These are phyloP conservation scores for Kwoniella newhampshirensis DNA, from an alignment of 768 basidiomycete species.

Conservation along the genomic window DNA sequence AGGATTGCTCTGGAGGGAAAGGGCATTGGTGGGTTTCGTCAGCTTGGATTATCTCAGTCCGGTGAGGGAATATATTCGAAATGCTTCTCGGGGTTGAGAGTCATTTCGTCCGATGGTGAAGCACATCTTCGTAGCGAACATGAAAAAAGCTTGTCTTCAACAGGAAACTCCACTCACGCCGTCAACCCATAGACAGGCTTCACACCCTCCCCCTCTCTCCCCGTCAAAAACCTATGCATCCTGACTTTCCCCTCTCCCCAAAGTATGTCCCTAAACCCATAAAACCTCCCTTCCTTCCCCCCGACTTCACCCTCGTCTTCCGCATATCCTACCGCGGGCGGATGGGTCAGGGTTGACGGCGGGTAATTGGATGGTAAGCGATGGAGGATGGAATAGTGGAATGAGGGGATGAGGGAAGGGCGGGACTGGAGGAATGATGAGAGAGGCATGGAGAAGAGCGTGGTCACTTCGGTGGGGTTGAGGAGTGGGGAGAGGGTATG, in stretches of 20 bases:
- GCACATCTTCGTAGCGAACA: constrained; percentile 1
- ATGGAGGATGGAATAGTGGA: constrained; percentile 36
- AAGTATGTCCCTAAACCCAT: constrained; percentile 58
- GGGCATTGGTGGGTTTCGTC: no score
- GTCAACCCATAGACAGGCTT: constrained; percentile 89
- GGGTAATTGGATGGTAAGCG: constrained; percentile 50
- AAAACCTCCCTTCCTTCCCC: constrained; percentile 32
- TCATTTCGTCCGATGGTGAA: background rate
- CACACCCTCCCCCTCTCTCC: constrained; percentile 75
- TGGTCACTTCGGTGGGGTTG: constrained; percentile 73
- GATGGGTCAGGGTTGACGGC: constrained; percentile 15
- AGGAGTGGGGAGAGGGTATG: constrained; percentile 77
- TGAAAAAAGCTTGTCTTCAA: background rate
- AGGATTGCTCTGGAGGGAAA: constrained; percentile 57
- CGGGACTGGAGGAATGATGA: constrained; percentile 66
- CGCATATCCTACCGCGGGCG: constrained; percentile 45
- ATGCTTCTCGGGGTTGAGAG: no score
- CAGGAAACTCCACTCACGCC: constrained; percentile 62
- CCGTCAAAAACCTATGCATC: constrained; percentile 79
- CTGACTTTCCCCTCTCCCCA: constrained; percentile 59
- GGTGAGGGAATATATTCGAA: no score
- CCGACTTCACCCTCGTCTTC: constrained; percentile 17
- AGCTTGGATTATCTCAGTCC: no score
- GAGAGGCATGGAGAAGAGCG: constrained; percentile 83
- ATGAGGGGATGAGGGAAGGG: constrained; percentile 56